phyloP scores from a whole-genome alignment of 2,329 filamentous ascomycete genomes.

The Ophiosphaerella herpotricha region DNA sequence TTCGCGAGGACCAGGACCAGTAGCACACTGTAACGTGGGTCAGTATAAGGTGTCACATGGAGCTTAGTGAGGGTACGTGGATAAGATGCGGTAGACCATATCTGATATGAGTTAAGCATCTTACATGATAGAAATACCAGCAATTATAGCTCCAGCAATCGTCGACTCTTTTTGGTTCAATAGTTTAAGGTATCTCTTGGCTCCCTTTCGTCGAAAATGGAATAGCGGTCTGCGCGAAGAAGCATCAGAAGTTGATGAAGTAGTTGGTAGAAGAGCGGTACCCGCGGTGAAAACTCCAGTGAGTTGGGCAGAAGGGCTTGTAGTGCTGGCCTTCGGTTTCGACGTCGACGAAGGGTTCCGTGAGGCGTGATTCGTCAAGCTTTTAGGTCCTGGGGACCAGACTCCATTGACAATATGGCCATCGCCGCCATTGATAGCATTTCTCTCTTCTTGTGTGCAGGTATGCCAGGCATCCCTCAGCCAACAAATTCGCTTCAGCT shows the following conservation, averaged over 20 bases:
- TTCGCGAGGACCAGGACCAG: no score
- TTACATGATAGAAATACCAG: no score
- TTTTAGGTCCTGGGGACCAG: constrained; percentile 17
- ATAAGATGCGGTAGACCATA: no score
- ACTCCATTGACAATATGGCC: constrained; percentile 41
- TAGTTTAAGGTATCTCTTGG: no score
- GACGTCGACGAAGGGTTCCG: background rate
- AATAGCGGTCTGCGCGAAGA: constrained; percentile 1
- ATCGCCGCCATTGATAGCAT: constrained; percentile 53
- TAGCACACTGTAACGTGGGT: no score
- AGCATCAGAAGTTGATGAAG: constrained; percentile 1
- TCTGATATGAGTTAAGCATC: no score
- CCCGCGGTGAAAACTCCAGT: constrained; percentile 14
- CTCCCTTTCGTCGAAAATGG: no score
- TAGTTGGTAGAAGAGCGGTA: background rate
- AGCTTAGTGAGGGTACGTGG: no score
- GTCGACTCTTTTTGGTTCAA: no score
- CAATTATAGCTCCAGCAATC: no score
- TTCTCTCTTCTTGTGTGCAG: constrained; percentile 58
- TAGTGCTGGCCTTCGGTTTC: background rate
- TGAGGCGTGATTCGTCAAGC: background rate
- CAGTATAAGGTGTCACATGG: no score
- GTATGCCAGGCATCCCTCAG: constrained; percentile 55
- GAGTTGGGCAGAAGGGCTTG: background rate
- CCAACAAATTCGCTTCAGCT: constrained; percentile 62